Conservation (phyloP, 352 stramenopile species). For the Phytopythium delawarense region DNA sequence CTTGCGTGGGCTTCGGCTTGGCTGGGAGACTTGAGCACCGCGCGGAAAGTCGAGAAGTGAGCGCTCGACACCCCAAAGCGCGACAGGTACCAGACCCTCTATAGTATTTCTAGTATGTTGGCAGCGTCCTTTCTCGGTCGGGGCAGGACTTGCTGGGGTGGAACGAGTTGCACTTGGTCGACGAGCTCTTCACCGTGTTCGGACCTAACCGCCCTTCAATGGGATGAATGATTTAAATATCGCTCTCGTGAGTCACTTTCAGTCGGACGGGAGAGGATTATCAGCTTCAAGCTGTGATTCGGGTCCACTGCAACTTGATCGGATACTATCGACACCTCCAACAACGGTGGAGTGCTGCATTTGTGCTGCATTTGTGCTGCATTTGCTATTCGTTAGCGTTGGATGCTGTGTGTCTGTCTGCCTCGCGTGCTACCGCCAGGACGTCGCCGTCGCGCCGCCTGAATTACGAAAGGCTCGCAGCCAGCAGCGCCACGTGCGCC, state of each 20-base stretch:
- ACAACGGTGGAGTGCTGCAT: neutral
- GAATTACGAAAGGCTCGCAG: constrained; percentile 73
- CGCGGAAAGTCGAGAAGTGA: neutral
- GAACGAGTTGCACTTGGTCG: neutral
- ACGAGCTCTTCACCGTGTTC: neutral
- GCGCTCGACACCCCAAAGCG: neutral
- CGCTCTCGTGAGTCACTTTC: neutral
- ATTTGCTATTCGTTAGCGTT: constrained; percentile 1
- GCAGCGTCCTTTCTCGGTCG: neutral
- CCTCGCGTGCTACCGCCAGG: neutral
- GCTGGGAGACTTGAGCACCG: neutral
- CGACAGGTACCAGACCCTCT: neutral
- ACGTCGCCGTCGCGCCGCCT: neutral
- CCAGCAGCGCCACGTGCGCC: constrained; percentile 72
- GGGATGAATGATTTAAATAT: neutral
- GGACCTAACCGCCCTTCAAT: neutral
- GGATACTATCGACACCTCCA: neutral
- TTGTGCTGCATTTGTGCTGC: neutral
- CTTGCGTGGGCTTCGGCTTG: neutral
- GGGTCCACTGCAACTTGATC: neutral
- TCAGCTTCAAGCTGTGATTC: no score
- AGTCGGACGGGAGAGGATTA: neutral
- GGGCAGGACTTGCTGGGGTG: neutral
- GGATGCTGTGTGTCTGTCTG: neutral
- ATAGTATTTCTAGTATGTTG: no score